Conservation (phyloP, 2,329 filamentous ascomycete species). For the Colletotrichum orchidophilum region DNA sequence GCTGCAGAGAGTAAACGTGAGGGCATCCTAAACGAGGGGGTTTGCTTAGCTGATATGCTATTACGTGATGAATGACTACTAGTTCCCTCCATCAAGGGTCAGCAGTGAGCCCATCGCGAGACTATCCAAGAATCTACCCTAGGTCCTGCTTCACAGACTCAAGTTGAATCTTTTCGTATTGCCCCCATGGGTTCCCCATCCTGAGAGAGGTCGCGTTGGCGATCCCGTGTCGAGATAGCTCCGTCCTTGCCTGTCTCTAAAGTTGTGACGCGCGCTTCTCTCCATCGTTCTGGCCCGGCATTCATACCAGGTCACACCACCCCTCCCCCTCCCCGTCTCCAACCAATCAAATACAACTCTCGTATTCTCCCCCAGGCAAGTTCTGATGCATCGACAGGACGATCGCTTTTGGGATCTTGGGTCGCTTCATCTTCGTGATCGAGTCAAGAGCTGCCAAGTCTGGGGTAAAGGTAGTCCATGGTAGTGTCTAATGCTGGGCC, state of each 20-base stretch:
- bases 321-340: not conserved
- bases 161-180: not conserved
- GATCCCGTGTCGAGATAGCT: slow-evolving; percentile 21
- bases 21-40: not conserved
- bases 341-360: not conserved
- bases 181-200: slow-evolving; percentile 4
- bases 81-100: not conserved
- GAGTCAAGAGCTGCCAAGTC: slow-evolving; percentile 14
- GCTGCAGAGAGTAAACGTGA: not conserved
- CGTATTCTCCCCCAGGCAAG: no score
- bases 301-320: not conserved
- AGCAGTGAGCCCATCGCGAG: not conserved
- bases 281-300: not conserved
- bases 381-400: not conserved
- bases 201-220: slow-evolving; percentile 21
- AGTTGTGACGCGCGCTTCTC: slow-evolving; percentile 2
- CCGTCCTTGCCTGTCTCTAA: not conserved
- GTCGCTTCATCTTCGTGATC: not conserved
- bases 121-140: not conserved
- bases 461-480: slow-evolving; percentile 15
- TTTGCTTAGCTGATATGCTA: not conserved
- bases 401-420: not conserved
- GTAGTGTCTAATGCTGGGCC: not conserved
- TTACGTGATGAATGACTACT: slow-evolving; percentile 7
- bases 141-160: not conserved